Conservation (phyloP, 345 rosid species). For the Melaleuca quinquenervia region DNA sequence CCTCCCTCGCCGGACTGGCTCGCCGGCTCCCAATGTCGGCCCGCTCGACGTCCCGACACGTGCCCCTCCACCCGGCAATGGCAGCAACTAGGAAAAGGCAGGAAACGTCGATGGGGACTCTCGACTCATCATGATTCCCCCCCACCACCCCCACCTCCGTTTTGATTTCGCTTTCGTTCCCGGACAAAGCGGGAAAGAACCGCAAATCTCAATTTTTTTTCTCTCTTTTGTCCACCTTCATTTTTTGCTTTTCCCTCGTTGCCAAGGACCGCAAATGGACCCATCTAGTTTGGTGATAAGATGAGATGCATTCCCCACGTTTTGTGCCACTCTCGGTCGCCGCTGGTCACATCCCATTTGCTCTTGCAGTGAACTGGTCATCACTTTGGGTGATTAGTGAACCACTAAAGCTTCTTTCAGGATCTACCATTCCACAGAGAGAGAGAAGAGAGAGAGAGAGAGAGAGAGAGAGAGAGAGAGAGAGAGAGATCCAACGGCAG, state of each 20-base stretch:
- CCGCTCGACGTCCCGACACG: not conserved
- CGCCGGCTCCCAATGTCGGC: not conserved
- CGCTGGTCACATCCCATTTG: not conserved
- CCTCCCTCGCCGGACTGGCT: constrained; percentile 7
- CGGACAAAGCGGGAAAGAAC: not conserved
- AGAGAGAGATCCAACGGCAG: not conserved
- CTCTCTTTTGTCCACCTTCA: too few species aligned
- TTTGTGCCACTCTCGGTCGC: not conserved
- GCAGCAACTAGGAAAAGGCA: not conserved
- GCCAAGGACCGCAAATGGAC: not conserved
- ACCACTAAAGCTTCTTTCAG: not conserved
- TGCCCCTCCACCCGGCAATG: not conserved
- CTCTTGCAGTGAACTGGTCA: not conserved
- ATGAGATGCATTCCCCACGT: not conserved
- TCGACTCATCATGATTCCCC: not conserved
- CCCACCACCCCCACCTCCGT: not conserved
- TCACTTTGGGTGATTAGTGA: not conserved
- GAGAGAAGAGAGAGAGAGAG: not conserved
- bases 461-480: not conserved
- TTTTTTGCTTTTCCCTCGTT: not conserved
- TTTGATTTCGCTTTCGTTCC: not conserved
- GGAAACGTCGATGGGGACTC: not conserved
- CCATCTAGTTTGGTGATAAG: not conserved
- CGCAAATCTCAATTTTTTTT: not conserved
- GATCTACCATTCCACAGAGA: not conserved